A percentile compares a stretch with the other conserved stretches of the same genome.
Evolutionary conservation across 2,329 filamentous ascomycete genomes (phyloP).

Genomic region (Penicillium sp.): DNA sequence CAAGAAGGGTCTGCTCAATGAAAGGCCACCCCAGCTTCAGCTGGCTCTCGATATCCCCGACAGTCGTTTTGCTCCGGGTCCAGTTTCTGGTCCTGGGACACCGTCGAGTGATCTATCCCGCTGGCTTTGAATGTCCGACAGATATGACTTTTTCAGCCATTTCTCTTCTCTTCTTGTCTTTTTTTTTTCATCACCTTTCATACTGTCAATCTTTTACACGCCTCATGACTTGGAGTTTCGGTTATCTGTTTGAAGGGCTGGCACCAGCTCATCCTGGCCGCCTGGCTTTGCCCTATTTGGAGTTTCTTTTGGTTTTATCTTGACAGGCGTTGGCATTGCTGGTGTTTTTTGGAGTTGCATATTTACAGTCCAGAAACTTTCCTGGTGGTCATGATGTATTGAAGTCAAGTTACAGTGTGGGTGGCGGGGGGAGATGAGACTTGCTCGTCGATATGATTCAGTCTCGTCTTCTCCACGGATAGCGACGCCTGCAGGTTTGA

Average conservation of each 20-base stretch:
- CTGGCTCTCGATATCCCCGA: conserved; percentile 36
- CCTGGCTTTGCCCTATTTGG: conserved; percentile 8
- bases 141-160: conserved; percentile 3
- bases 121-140: conserved; percentile 33
- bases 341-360: conserved; percentile 21
- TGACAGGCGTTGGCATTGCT: conserved; percentile 21
- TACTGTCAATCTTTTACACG: conserved; percentile 12
- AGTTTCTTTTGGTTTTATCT: conserved; percentile 9
- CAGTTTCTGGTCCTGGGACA: conserved; percentile 18
- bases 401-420: conserved; percentile 21
- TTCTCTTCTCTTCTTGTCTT: conserved; percentile 14
- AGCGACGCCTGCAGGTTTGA: conserved; percentile 19
- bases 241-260: background rate
- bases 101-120: conserved; percentile 31
- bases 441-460: background rate
- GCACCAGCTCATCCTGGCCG: background rate
- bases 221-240: conserved; percentile 26
- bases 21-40: conserved; percentile 58
- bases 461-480: conserved; percentile 13
- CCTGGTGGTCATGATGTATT: conserved; percentile 22
- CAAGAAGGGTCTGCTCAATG: conserved; percentile 46
- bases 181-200: conserved; percentile 10
- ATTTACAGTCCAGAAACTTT: conserved; percentile 12
- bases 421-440: conserved; percentile 10
- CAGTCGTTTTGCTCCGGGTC: conserved; percentile 18